Conservation (phyloP, 768 basidiomycete species). For the Boletus patriciae region DNA sequence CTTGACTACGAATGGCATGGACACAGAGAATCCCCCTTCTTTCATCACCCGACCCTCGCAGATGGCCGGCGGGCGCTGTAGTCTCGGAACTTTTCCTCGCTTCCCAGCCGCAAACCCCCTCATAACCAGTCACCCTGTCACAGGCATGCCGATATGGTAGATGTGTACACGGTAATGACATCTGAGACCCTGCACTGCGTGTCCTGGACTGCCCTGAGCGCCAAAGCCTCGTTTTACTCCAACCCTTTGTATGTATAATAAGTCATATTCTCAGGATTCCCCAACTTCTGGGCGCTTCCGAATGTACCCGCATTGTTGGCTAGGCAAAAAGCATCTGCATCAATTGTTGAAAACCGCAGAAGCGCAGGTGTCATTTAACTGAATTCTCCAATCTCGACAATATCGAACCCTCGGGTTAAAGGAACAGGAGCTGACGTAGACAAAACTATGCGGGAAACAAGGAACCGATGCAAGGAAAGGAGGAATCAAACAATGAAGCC, state of each 20-base stretch:
- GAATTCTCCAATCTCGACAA: background rate
- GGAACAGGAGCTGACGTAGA: background rate
- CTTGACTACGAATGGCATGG: background rate
- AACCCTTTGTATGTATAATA: too few relatives aligned
- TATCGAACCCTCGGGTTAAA: constrained; percentile 3
- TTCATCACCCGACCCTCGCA: background rate
- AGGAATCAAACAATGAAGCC: background rate
- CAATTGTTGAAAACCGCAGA: too few relatives aligned
- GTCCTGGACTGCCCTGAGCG: too few relatives aligned
- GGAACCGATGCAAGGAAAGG: background rate
- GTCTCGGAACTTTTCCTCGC: constrained; percentile 4
- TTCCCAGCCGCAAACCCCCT: background rate
- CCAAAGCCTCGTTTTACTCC: too few relatives aligned
- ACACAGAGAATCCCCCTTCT: background rate
- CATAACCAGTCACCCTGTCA: background rate
- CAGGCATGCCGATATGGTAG: too few relatives aligned
- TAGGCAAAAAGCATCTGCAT: too few relatives aligned
- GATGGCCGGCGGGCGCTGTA: background rate
- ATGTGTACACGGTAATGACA: too few relatives aligned
- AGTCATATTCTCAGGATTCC: background rate
- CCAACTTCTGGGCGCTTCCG: constrained; percentile 6
- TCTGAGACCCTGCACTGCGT: too few relatives aligned
- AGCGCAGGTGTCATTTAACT: too few relatives aligned
- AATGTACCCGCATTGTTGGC: background rate
- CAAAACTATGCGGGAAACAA: background rate